A percentile compares a stretch with the other conserved stretches of the same genome.
Conservation (phyloP, 208 protist species). For the Crithidia acanthocephali region DNA sequence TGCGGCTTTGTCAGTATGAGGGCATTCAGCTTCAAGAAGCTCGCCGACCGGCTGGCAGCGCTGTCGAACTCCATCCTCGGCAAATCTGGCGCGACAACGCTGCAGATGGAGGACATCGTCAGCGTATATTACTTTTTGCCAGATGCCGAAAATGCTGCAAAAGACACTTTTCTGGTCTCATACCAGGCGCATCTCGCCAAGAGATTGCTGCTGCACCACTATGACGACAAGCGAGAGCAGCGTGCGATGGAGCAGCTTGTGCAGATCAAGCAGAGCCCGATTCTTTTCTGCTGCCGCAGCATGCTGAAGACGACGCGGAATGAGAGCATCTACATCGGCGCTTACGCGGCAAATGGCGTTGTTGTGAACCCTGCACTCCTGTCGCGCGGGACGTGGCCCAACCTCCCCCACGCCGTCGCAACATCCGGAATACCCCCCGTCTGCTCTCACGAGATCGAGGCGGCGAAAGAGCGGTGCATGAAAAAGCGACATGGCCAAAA, state of each 20-base stretch:
- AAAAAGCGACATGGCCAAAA: constrained; percentile 30
- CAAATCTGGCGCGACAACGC: constrained; percentile 12
- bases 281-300: constrained; percentile 49
- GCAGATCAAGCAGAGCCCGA: constrained; percentile 48
- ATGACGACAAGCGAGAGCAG: constrained; percentile 35
- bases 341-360: constrained; percentile 7
- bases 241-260: constrained; percentile 37
- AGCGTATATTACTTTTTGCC: constrained; percentile 59
- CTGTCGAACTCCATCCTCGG: constrained; percentile 24
- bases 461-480: constrained; percentile 11
- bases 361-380: constrained; percentile 27
- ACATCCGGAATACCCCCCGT: background rate
- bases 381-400: constrained; percentile 35
- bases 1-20: constrained; percentile 29
- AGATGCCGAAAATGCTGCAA: constrained; percentile 35
- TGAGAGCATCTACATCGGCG: constrained; percentile 27
- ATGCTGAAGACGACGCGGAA: constrained; percentile 43
- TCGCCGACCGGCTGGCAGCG: constrained; percentile 34
- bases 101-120: constrained; percentile 47
- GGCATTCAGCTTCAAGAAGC: constrained; percentile 23
- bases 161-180: constrained; percentile 41
- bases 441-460: constrained; percentile 16
- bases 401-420: constrained; percentile 11
- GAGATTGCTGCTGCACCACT: constrained; percentile 38
- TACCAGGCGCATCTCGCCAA: constrained; percentile 47